Base-by-base conservation (phyloP, 176 grass and related monocot genomes). In the Oropetium thomaeum region DNA sequence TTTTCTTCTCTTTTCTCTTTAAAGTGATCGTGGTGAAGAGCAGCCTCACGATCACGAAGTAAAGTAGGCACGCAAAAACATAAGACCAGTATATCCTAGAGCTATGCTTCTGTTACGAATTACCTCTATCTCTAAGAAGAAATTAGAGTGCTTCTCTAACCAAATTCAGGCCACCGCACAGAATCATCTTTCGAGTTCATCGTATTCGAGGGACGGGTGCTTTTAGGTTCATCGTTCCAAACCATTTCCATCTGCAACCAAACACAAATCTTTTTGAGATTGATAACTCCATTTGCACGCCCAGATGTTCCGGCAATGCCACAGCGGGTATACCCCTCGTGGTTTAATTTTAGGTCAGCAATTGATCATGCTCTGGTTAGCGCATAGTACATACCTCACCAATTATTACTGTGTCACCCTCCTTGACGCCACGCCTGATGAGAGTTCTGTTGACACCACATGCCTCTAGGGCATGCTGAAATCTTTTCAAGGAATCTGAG, bases 391-490 rank as follows among this genome's bases (percentile, higher is more conserved):
- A 42, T 93, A 98, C 95, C 88, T 93, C 91, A 19, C 88, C 86
- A 12, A 98, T 62, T 68, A 93, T 77, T 10, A 98, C 91, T 0
- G 86, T 94, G 53, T 98, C 95, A 0, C 91, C 95, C 79, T 98
- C 95, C 75, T 98, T 92, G 76, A 98, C 82, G 78, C 95, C 95
- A 53, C 52, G 81, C 40, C 88, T 98, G 29, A 81, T 70, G 20
- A 98, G 84, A 74, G 88, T 75, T 83, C 85, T 94, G 77, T 98
- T 89, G 7, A 98, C 91, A 78, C 91, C 88, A 54, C 95, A 94
- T 51, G 88, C 95, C 79, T 98, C 95, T 55, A 94, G 81, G 77
- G 82, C 91, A 86, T 85, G 74, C 71, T 91, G 95, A 62, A 98
- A 98, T 14, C 95, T 85, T 78, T 88, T 91, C 63, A 94, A 71